Base-by-base conservation (phyloP, 2,329 filamentous ascomycete genomes). In the Annulohypoxylon truncatum region DNA sequence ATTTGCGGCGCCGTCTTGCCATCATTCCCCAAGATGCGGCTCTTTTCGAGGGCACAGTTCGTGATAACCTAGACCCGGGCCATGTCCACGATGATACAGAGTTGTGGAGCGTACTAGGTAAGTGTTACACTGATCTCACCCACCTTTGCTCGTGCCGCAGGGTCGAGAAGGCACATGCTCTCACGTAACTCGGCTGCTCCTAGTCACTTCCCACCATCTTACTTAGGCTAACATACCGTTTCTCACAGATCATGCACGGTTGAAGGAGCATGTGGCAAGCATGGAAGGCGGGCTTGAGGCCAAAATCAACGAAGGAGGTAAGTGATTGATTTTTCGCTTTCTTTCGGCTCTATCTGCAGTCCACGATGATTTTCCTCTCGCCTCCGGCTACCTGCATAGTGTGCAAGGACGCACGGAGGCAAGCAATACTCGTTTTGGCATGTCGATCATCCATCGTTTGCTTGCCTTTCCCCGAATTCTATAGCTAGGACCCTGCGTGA, bases 21-120 rank as follows among this genome's bases (percentile, higher is more conserved):
- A 99, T 99, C 75, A 99, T 99, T 71, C 96, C 96, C 3, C 96
- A 99, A 78, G 96, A 99, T 80, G 95, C 96, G 28, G 95, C 95
- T 69, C 87, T 99, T 67, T 99, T 99, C 74, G 93, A 97, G 79
- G 94, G 94, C 53, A 94, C 92, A 7, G 88, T 99, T 68, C 89
- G 96, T 71, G 96, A 99, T 80, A 99, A 99, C 76, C 86, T 98
- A 38, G 96, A 99, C 77, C 96, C 96, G 22, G 93, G 92, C 26
- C 92, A 97, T 77, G 93, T 96, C 58, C 94, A 97, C 76, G 95
- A 97, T 79, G 96, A 99, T 79, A 97, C 94, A 4, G 96, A 98
- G 77, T 84, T 99, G 31, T 99, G 96, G 96, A 97, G 92, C 77
- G 94, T 96, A 66, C 84, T 97, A 68, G 92, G 92, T 95, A 85